Base-by-base conservation (phyloP, 1,139 yeast species). In the Pneumocystis jirovecii region DNA sequence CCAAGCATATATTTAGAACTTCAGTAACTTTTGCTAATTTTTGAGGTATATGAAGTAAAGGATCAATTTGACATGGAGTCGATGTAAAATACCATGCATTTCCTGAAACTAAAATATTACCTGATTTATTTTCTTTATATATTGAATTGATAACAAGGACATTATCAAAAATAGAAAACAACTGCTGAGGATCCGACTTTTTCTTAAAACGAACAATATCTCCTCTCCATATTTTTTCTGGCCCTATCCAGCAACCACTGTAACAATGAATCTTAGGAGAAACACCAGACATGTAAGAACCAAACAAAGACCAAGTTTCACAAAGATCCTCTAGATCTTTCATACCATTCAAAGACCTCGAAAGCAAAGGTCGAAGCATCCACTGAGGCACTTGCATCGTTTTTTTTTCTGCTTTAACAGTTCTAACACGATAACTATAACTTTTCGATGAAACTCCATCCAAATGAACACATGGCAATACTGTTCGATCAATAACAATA, bases 161-260 rank as follows among this genome's bases (percentile, higher is more conserved):
- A 17, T 35, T n/a, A 40, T 37, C 57, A 39, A 59, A 25, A 60
- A 21, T 45, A 37, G 50, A 35, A 15, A 10, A 29, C 59, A 15
- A 3, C 10, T 12, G 34, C 25, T 25, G 21, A 17, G 8, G 1
- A 12, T 31, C 4, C 10, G 17, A 19, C 21, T 7, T 42, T 31
- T 60, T 29, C 29, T 17, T 42, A 60, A 60, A 39, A 25, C 61
- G 61, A 60, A 60, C 19, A 19, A 64, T 25, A 37, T 64, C 65
- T 31, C 63, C 59, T 40, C 34, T 35, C 65, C 65, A 64, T 40
- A 64, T 10, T 37, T 64, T 64, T 31, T 64, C 65, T 45, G 65
- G 63, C n/a, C 65, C 65, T 8, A 39, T 19, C 35, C 40, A 64
- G 21, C 61, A 35, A 8, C 65, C 65, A 17, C 25, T 39, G 37